Conservation (phyloP, 805 yeast genomes). For the Ogataea corticis region DNA sequence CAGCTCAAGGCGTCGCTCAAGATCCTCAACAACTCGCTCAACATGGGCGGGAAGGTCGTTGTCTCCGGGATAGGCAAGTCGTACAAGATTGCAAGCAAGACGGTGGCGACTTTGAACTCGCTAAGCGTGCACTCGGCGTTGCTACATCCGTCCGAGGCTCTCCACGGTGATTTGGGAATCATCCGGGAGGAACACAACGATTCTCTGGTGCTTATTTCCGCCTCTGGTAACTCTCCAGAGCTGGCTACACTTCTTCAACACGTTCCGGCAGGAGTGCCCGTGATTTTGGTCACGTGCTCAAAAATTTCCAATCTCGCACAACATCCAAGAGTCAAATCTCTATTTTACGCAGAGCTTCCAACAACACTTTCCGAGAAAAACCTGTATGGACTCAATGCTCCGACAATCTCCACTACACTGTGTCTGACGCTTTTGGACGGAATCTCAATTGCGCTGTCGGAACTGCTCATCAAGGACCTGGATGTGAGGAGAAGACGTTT, state of each 20-base stretch:
- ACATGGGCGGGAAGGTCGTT: slow-evolving; percentile 65
- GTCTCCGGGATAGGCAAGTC: slow-evolving; percentile 86
- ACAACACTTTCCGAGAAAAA: slow-evolving; percentile 54
- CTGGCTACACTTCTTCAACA: slow-evolving; percentile 58
- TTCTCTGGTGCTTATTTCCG: slow-evolving; percentile 63
- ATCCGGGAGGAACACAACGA: slow-evolving; percentile 56
- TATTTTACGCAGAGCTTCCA: slow-evolving; percentile 67
- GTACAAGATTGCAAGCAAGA: slow-evolving; percentile 72
- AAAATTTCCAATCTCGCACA: slow-evolving; percentile 55
- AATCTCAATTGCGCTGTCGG: slow-evolving; percentile 69
- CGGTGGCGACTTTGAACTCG: slow-evolving; percentile 81
- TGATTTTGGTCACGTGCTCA: slow-evolving; percentile 64
- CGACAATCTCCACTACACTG: slow-evolving; percentile 81
- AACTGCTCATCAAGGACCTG: slow-evolving; percentile 59
- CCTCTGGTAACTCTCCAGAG: slow-evolving; percentile 85
- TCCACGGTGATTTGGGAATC: slow-evolving; percentile 87
- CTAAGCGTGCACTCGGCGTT: slow-evolving; percentile 66
- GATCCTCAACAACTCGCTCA: slow-evolving; percentile 43
- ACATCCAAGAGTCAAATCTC: slow-evolving; percentile 48
- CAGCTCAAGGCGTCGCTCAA: slow-evolving; percentile 46
- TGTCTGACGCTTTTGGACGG: slow-evolving; percentile 79
- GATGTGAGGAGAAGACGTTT: slow-evolving; percentile 55
- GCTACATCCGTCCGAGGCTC: slow-evolving; percentile 83
- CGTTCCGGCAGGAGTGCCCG: slow-evolving; percentile 51
- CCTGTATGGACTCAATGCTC: slow-evolving; percentile 81